phyloP scores from a whole-genome alignment of 2,329 filamentous ascomycete genomes.

The Curvularia sp. region DNA sequence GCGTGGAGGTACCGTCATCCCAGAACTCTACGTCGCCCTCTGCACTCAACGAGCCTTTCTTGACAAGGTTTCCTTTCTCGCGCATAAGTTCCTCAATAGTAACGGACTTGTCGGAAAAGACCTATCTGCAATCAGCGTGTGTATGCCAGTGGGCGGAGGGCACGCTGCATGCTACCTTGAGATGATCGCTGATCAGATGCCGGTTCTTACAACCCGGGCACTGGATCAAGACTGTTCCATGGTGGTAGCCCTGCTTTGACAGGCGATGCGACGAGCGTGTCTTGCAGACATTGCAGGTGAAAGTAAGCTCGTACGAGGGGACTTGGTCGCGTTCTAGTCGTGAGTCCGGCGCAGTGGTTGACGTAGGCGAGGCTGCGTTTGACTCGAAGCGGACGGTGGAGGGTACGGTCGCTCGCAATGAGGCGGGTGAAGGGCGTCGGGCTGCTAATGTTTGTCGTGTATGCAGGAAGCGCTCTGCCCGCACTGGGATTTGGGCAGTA shows the following conservation, averaged over 20 bases:
- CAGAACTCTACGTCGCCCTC: constrained; percentile 94
- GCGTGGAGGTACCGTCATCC: constrained; percentile 68
- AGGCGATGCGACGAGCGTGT: constrained; percentile 82
- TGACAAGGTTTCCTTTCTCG: constrained; percentile 76
- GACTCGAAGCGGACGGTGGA: constrained; percentile 38
- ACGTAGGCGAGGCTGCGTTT: constrained; percentile 31
- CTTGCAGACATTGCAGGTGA: constrained; percentile 89
- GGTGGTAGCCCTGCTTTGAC: constrained; percentile 94
- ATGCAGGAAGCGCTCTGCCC: constrained; percentile 36
- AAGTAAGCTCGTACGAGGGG: constrained; percentile 84
- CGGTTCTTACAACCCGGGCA: constrained; percentile 86
- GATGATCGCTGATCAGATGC: constrained; percentile 90
- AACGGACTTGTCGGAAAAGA: constrained; percentile 74
- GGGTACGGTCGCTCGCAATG: constrained; percentile 20
- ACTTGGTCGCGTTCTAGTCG: constrained; percentile 50
- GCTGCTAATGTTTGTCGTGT: constrained; percentile 39
- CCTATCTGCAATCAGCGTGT: constrained; percentile 51
- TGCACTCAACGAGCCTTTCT: constrained; percentile 72
- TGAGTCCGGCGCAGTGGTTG: constrained; percentile 45
- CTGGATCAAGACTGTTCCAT: constrained; percentile 85
- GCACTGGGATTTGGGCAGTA: constrained; percentile 35
- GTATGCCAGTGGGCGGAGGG: background rate
- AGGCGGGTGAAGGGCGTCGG: constrained; percentile 26
- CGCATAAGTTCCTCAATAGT: constrained; percentile 80
- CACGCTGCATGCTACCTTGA: constrained; percentile 60